phyloP scores from a whole-genome alignment of 441 rosid genomes.

The Populus hybrid region DNA sequence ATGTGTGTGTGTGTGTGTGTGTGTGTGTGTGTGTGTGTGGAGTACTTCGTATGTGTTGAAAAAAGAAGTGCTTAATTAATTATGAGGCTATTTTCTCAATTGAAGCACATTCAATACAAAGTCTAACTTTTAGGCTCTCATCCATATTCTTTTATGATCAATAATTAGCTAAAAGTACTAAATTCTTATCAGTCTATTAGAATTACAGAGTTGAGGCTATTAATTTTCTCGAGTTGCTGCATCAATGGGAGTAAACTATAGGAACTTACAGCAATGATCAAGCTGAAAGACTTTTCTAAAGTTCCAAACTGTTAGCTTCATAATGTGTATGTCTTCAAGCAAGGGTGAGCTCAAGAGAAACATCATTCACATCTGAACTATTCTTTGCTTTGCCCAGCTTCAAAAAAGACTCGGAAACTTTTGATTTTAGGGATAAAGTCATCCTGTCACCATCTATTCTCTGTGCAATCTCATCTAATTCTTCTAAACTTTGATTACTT shows the following conservation, averaged over 20 bases:
- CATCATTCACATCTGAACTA: constrained; percentile 22
- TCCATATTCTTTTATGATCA: not conserved
- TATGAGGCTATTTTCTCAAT: not conserved
- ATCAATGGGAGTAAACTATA: not conserved
- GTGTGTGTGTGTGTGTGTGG: not conserved
- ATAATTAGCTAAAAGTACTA: not conserved
- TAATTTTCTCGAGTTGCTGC: not conserved
- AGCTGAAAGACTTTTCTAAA: not conserved
- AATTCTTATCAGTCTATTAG: not conserved
- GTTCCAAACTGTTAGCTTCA: not conserved
- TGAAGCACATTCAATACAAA: not conserved
- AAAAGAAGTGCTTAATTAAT: not conserved
- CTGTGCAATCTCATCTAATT: constrained; percentile 5
- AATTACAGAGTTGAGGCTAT: not conserved
- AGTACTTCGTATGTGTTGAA: not conserved
- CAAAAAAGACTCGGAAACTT: constrained; percentile 18
- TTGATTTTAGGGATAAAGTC: constrained; percentile 23
- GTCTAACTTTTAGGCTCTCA: not conserved
- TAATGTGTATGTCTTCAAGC: not conserved
- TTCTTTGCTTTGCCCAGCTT: constrained; percentile 20
- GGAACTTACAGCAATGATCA: not conserved
- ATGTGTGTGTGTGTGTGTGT: no score
- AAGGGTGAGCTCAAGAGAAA: constrained; percentile 62
- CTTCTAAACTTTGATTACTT: constrained; percentile 27
- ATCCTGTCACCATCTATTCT: constrained; percentile 12